Evolutionary conservation across 2,329 filamentous ascomycete species (phyloP), one percentile per base, ranked within the genome.

Genomic region (Mycogone perniciosa): DNA sequence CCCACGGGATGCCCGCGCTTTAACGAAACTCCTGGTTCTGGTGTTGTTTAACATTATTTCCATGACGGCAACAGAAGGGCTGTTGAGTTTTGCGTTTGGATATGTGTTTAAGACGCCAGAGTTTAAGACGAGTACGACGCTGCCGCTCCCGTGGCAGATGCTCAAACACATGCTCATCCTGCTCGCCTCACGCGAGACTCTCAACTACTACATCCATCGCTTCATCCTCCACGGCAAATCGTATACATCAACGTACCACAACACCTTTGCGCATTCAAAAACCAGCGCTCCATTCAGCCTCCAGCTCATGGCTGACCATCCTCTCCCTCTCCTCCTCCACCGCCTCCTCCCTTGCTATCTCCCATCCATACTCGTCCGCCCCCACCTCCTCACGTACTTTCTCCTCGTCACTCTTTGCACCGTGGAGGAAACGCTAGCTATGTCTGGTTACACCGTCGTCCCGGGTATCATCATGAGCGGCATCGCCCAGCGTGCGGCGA

Each of bases 141-240:
- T 80, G 9, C 77, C 77, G 0, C 58, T 80, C 7, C 77, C 77
- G 0, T 80, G 76, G 74, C 73, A 76, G 46, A 69, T 80, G 51
- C 62, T 73, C 46, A 78, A 76, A 57, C 76, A 81, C 54, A 60
- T 76, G 42, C 55, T 62, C 46, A 51, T 71, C 9, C 66, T 80
- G 11, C 65, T 76, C 51, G 57, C 68, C 29, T 64, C 67, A 9
- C 72, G 77, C 48, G 76, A 88, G 71, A 60, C 81, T 6, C 63
- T 90, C 8, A 80, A 83, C 51, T 96, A 95, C 65, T 77, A 82
- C 59, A 75, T 89, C 57, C 89, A 95, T 69, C 83, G 86, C 46
- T 79, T 79, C 61, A 53, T 85, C 29, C 76, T 96, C 7, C 89
- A 95, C 68, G 64, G 64, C 40, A 48, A 62, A 3, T 53, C 79